phyloP scores from a whole-genome alignment of 805 yeast species.

The Candida stauntonica region DNA sequence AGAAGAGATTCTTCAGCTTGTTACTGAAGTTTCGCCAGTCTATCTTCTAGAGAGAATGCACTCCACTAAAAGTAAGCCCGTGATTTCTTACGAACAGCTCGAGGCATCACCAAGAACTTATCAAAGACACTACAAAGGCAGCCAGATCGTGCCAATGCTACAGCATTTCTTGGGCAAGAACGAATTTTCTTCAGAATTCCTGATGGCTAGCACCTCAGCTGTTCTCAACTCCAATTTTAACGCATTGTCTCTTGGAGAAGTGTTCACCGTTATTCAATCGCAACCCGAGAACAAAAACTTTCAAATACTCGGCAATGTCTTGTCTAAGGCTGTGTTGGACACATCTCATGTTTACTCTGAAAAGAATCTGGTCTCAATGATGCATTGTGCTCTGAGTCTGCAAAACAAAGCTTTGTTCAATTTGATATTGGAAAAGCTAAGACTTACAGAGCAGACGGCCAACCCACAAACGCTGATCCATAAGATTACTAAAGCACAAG shows the following conservation, averaged over 20 bases:
- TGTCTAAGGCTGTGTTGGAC: not conserved
- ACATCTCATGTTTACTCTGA: conserved; percentile 2
- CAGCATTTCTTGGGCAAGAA: not conserved
- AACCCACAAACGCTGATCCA: conserved; percentile 7
- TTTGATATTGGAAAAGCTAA: conserved; percentile 1
- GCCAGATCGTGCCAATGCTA: conserved; percentile 1
- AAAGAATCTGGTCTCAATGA: not conserved
- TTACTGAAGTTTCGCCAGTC: not conserved
- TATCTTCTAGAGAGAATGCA: conserved; percentile 1
- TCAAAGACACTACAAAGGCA: conserved; percentile 1
- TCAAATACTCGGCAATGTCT: conserved; percentile 4
- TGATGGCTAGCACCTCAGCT: conserved; percentile 4
- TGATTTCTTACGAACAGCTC: conserved; percentile 4
- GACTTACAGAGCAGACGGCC: conserved; percentile 5
- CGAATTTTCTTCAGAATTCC: conserved; percentile 4
- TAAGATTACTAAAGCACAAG: not conserved
- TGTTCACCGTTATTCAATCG: not conserved
- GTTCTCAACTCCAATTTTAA: conserved; percentile 8
- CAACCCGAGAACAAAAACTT: conserved; percentile 12
- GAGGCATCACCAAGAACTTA: conserved; percentile 5
- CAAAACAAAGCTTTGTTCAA: conserved; percentile 8
- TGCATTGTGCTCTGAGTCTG: conserved; percentile 4
- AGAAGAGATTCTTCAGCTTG: conserved; percentile 3
- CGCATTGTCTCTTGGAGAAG: not conserved
- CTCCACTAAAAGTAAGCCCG: not conserved